Conservation (phyloP, 306 rosid genomes). For the Bauhinia variegata region DNA sequence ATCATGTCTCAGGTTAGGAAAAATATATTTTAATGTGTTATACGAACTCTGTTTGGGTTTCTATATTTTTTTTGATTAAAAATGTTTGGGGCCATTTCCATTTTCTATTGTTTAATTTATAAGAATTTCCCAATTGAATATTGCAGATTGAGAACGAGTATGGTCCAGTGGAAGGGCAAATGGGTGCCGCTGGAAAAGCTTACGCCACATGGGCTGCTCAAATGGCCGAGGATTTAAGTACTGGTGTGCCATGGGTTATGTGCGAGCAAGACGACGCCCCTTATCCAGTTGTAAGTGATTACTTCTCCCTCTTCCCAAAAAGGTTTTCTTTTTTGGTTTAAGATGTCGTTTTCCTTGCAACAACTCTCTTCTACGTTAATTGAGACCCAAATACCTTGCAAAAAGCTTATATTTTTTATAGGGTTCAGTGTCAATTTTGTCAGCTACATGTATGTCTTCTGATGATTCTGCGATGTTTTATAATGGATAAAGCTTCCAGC, state of each 20-base stretch:
- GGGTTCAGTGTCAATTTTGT: not conserved
- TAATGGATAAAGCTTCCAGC: not conserved
- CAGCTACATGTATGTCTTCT: not conserved
- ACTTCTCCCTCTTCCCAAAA: not conserved
- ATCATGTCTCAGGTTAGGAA: slow-evolving; percentile 81
- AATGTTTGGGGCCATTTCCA: slow-evolving; percentile 1
- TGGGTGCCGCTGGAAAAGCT: slow-evolving; percentile 88
- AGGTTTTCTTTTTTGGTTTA: not conserved
- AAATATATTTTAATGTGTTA: not conserved
- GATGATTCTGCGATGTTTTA: not conserved
- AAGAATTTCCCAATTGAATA: slow-evolving; percentile 12
- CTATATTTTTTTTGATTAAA: not conserved
- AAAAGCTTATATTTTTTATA: not conserved
- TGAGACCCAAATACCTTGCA: too few species aligned
- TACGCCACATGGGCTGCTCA: slow-evolving; percentile 86
- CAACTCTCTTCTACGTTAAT: too few species aligned
- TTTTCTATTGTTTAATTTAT: not conserved
- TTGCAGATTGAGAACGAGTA: slow-evolving; percentile 90
- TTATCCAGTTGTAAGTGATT: slow-evolving; percentile 72
- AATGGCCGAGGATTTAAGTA: slow-evolving; percentile 89
- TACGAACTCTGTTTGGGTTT: not conserved
- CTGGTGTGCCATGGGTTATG: slow-evolving; percentile 98
- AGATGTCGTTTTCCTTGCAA: slow-evolving; percentile 29
- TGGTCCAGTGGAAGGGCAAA: slow-evolving; percentile 92
- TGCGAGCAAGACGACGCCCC: slow-evolving; percentile 99